Base-by-base conservation (phyloP, 2,329 filamentous ascomycete genomes). In the Capronia epimyces region DNA sequence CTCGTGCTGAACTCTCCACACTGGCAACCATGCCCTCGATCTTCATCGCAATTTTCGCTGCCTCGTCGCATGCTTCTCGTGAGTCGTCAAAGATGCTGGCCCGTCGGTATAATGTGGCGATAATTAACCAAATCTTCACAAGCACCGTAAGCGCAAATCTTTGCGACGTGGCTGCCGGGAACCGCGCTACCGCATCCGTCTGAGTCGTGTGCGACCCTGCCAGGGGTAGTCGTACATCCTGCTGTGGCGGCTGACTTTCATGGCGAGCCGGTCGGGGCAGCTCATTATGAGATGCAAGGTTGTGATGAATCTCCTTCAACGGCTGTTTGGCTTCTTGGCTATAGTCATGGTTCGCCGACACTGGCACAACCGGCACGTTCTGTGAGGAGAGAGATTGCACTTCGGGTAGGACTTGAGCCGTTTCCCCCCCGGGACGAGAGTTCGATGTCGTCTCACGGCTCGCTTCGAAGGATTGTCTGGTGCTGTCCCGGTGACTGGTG, bases 91-190 rank as follows among this genome's bases (percentile, higher is more conserved):
- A 81, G 72, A 94, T 82, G 7, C 79, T 80, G 6, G 91, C 88
- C 46, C 89, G 81, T 22, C 89, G 81, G 65, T 97, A 98, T 58
- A 97, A 83, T 0, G 86, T 86, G 1, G 89, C 86, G 55, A 96
- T 89, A 65, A 93, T 85, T 7, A 96, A 75, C 93, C 93, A 98
- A 25, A 96, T 83, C 58, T 84, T 85, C 16, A 89, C 74, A 13
- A 98, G 69, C 9, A 83, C 64, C 3, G 74, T 73, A 10, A 81
- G 70, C 13, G 75, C 77, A 51, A 81, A 78, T 47, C 75, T 76
- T 45, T 78, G 74, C 43, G 75, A 72, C 54, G 79, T 74, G 7
- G 72, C 55, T 16, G 69, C 66, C 1, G 76, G 70, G 50, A 80
- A 78, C 46, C 71, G 72, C 34, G 77, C 75, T 24, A 75, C 41